A percentile compares a stretch with the other conserved stretches of the same genome.
Evolutionary conservation across 441 rosid genomes (phyloP).

Genomic region (Erysimum cheiri): DNA sequence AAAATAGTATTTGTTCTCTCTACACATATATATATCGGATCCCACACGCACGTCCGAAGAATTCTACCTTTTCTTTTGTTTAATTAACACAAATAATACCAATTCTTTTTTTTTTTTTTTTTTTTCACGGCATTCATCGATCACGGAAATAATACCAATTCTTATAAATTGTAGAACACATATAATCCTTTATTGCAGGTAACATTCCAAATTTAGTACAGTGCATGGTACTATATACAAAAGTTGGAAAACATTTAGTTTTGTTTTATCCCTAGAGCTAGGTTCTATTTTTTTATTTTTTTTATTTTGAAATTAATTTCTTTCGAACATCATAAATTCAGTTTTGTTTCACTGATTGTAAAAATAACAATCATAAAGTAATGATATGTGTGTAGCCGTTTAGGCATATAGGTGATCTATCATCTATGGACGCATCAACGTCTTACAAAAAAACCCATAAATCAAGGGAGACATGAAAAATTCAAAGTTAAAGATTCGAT

Average conservation of each 20-base stretch:
- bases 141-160: neutral
- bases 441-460: constrained; percentile 12
- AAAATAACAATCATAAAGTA: constrained; percentile 14
- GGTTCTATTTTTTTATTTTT: neutral
- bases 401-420: constrained; percentile 29
- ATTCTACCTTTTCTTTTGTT: neutral
- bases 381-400: constrained; percentile 25
- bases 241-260: constrained; percentile 5
- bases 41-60: neutral
- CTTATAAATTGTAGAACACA: neutral
- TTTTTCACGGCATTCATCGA: too few relatives aligned
- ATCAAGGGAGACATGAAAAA: constrained; percentile 22
- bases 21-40: neutral
- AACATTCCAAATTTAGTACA: constrained; percentile 7
- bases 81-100: neutral
- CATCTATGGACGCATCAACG: constrained; percentile 24
- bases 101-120: too few relatives aligned
- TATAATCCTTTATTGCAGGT: constrained; percentile 2
- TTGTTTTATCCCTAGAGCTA: neutral
- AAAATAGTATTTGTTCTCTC: neutral
- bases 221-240: neutral
- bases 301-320: neutral
- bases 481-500: constrained; percentile 27
- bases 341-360: neutral
- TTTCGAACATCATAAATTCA: neutral